phyloP scores from a whole-genome alignment of 2,329 filamentous ascomycete species.

The Rhynchosporium agropyri region DNA sequence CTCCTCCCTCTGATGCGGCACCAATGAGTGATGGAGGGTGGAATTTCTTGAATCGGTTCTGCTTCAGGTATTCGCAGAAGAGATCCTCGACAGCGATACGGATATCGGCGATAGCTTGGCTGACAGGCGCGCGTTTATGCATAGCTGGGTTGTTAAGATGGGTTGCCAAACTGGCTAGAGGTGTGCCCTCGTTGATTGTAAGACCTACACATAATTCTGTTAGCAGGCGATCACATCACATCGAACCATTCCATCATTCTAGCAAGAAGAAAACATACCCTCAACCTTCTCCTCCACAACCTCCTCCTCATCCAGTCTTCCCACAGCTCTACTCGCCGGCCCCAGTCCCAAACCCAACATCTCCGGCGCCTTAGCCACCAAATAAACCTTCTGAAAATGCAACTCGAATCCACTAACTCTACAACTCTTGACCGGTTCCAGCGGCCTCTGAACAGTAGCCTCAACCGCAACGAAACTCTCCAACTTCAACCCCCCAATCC shows the following conservation, averaged over 20 bases:
- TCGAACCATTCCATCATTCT: not conserved
- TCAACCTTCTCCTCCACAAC: conserved; percentile 48
- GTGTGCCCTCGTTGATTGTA: conserved; percentile 54
- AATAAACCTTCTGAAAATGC: conserved; percentile 83
- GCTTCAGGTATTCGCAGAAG: conserved; percentile 78
- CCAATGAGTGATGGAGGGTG: conserved; percentile 89
- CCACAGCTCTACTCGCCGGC: conserved; percentile 56
- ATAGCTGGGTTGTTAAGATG: conserved; percentile 89
- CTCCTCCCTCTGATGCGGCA: conserved; percentile 88
- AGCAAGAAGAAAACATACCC: conserved; percentile 34
- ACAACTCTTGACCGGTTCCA: conserved; percentile 86
- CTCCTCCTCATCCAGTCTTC: conserved; percentile 62
- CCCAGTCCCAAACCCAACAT: conserved; percentile 61
- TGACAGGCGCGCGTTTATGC: conserved; percentile 88
- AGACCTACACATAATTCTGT: conserved; percentile 37
- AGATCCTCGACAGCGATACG: conserved; percentile 52
- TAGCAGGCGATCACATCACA: conserved; percentile 20
- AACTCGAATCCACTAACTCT: conserved; percentile 80
- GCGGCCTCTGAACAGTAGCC: conserved; percentile 77
- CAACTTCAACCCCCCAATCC: conserved; percentile 70
- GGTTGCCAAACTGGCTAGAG: conserved; percentile 59
- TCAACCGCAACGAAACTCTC: conserved; percentile 86
- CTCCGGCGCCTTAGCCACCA: conserved; percentile 66
- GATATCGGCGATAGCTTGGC: conserved; percentile 75
- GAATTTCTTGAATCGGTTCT: conserved; percentile 77